Percentiles rank a stretch among this genome's conserved stretches.
These are phyloP conservation scores for Chernovozyma aurita DNA, from an alignment of 1,139 yeast species.

Conservation along the genomic window DNA sequence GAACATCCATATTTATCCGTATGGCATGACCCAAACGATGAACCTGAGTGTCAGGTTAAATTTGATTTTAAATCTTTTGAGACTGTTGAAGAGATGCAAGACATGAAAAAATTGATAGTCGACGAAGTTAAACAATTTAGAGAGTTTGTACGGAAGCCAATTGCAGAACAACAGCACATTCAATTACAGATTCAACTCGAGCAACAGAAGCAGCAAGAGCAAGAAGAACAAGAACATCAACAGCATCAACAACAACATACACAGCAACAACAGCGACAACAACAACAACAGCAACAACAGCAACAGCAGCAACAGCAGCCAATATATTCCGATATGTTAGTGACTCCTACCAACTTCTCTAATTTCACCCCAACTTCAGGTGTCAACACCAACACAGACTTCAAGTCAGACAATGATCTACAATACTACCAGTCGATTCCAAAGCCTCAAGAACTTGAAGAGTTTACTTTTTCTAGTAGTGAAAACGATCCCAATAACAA, in stretches of 20 bases:
- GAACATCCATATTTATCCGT: conserved; percentile 84
- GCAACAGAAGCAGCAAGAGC: conserved; percentile 26
- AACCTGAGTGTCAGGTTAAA: conserved; percentile 76
- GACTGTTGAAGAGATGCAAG: conserved; percentile 72
- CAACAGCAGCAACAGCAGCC: conserved; percentile 9
- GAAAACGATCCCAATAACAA: conserved; percentile 12
- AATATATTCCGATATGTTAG: conserved; percentile 6
- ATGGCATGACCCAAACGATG: conserved; percentile 97
- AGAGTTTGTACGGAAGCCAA: conserved; percentile 73
- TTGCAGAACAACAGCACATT: conserved; percentile 58
- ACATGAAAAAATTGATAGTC: conserved; percentile 72
- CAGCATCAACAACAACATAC: conserved; percentile 14
- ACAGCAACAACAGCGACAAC: conserved; percentile 7
- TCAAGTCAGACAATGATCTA: conserved; percentile 17
- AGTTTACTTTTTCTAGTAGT: conserved; percentile 26
- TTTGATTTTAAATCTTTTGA: conserved; percentile 87
- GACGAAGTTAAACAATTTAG: conserved; percentile 81
- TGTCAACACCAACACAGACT: conserved; percentile 28
- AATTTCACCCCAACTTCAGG: conserved; percentile 20
- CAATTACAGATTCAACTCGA: conserved; percentile 36
- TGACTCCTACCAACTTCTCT: conserved; percentile 11
- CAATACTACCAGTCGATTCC: conserved; percentile 37
- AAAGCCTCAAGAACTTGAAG: conserved; percentile 46
- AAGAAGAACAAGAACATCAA: conserved; percentile 13
- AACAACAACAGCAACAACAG: conserved; percentile 11